Evolutionary conservation across 2,329 filamentous ascomycete genomes (phyloP).

Genomic region (Atkinsonella hypoxylon): DNA sequence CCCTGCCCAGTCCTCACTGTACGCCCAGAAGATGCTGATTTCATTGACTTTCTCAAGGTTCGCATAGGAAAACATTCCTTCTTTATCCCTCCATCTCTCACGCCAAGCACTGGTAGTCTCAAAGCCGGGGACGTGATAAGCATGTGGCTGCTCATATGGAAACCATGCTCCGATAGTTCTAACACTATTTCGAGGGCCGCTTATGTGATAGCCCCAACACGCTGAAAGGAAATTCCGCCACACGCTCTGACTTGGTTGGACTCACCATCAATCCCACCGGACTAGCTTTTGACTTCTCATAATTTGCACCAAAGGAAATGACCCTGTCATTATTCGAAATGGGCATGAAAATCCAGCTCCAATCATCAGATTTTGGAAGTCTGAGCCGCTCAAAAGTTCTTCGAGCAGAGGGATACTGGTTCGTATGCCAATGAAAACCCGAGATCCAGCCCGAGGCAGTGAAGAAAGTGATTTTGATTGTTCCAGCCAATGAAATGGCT

Average conservation of each 20-base stretch:
- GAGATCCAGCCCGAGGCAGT: not conserved
- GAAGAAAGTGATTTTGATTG: not conserved
- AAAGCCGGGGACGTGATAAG: no score
- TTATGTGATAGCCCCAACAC: not conserved
- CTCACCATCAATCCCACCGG: not conserved
- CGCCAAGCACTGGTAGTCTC: not conserved
- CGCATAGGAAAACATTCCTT: no score
- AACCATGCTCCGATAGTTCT: not conserved
- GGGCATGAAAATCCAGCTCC: not conserved
- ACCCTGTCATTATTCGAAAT: not conserved
- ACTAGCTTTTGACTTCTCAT: not conserved
- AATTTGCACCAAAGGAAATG: not conserved
- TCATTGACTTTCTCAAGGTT: not conserved
- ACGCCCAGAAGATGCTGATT: not conserved
- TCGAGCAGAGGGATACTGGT: not conserved
- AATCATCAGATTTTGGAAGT: not conserved
- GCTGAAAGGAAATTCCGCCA: not conserved
- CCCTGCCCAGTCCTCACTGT: not conserved
- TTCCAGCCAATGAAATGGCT: not conserved
- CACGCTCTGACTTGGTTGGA: not conserved
- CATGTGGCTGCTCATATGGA: no score
- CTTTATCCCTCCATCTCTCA: not conserved
- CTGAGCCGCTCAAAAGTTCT: not conserved
- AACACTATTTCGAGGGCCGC: not conserved
- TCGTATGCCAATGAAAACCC: not conserved